These are phyloP conservation scores for Verticillium isaacii DNA, from an alignment of 2,329 filamentous ascomycete genomes.

Conservation along the genomic window DNA sequence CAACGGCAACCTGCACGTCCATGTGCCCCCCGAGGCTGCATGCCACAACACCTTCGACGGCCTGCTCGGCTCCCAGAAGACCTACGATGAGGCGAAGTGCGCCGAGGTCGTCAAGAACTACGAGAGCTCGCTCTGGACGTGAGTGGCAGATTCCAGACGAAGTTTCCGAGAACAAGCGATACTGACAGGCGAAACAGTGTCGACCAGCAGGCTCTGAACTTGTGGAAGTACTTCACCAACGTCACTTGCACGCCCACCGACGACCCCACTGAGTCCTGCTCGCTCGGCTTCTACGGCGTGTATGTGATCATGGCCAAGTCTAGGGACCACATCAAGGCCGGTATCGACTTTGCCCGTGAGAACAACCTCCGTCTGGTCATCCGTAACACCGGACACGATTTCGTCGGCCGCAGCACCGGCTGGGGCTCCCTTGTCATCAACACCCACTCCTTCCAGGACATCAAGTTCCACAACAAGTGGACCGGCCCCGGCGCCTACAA, in stretches of 20 bases:
- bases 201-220: slow-evolving; percentile 21
- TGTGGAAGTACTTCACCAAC: slow-evolving; percentile 40
- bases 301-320: slow-evolving; percentile 22
- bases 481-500: slow-evolving; percentile 32
- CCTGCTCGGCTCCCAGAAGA: slow-evolving; percentile 27
- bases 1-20: slow-evolving; percentile 25
- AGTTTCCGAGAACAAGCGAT: background rate
- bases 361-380: slow-evolving; percentile 48
- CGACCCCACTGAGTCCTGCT: slow-evolving; percentile 26
- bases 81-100: slow-evolving; percentile 30
- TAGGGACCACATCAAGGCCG: slow-evolving; percentile 20
- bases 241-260: slow-evolving; percentile 31
- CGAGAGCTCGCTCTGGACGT: slow-evolving; percentile 30
- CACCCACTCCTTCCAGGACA: slow-evolving; percentile 49
- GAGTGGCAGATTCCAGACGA: slow-evolving; percentile 11
- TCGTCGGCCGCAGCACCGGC: slow-evolving; percentile 57
- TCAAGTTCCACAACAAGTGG: slow-evolving; percentile 33
- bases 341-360: slow-evolving; percentile 21
- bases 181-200: slow-evolving; percentile 10
- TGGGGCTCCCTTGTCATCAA: slow-evolving; percentile 52
- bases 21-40: slow-evolving; percentile 22
- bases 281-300: slow-evolving; percentile 32
- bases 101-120: slow-evolving; percentile 23
- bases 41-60: slow-evolving; percentile 34
- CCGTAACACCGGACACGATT: slow-evolving; percentile 54